phyloP scores from a whole-genome alignment of 139 green algal species.

The Ulvella scutata region DNA sequence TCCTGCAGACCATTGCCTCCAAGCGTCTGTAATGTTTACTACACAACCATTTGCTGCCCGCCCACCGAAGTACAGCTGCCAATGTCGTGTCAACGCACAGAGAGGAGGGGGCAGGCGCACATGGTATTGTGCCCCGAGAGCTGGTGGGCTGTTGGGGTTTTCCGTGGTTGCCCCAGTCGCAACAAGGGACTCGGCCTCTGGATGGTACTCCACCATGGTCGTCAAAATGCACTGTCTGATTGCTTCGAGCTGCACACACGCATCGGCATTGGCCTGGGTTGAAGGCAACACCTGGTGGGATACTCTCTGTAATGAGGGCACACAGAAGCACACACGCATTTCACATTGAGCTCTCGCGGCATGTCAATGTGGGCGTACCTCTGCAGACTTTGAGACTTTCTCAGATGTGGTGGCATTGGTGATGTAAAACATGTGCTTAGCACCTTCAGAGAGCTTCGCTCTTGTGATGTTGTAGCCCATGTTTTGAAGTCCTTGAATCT shows the following conservation, averaged over 20 bases:
- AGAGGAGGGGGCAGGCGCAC: no score
- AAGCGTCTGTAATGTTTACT: no score
- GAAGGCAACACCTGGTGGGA: no score
- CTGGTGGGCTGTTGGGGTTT: no score
- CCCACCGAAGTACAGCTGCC: no score
- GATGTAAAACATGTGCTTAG: constrained; percentile 68
- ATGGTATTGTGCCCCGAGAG: neutral
- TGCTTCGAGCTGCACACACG: neutral
- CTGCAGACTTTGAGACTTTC: constrained; percentile 66
- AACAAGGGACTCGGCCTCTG: neutral
- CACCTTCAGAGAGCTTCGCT: constrained; percentile 46
- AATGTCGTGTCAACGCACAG: no score
- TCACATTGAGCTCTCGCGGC: constrained; percentile 8
- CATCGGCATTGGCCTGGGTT: neutral
- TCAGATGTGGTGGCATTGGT: constrained; percentile 64
- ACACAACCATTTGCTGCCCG: no score
- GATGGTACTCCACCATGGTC: neutral
- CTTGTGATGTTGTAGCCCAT: constrained; percentile 76
- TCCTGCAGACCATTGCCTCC: neutral
- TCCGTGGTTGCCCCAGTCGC: neutral
- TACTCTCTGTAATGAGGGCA: no score
- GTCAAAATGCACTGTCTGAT: neutral
- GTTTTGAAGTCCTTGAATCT: constrained; percentile 69
- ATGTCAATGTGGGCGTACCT: no score
- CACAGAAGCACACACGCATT: neutral